Percentiles rank a stretch among this genome's conserved stretches.
These are phyloP conservation scores for Zoysia matrella DNA, from an alignment of 202 grass and related monocot genomes.

Conservation along the genomic window DNA sequence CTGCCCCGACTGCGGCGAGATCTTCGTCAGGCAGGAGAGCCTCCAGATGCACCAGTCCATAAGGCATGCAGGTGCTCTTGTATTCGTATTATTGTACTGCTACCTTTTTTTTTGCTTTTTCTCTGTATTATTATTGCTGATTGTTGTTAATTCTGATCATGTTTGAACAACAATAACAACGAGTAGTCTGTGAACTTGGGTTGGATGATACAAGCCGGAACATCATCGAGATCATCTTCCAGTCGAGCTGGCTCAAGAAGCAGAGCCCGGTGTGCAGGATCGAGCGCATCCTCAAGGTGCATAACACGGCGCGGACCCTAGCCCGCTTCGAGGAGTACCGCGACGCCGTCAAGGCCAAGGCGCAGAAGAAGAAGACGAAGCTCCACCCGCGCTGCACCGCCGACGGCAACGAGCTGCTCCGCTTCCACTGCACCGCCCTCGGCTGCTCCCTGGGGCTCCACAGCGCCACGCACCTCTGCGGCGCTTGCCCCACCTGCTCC, in stretches of 20 bases:
- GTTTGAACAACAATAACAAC: too few relatives aligned
- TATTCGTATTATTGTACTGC: too few relatives aligned
- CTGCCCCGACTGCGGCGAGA: conserved; percentile 88
- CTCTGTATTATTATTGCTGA: too few relatives aligned
- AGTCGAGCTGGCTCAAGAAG: conserved; percentile 96
- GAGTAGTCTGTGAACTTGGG: conserved; percentile 72
- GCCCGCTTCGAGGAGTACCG: conserved; percentile 84
- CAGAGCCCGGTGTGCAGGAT: conserved; percentile 71
- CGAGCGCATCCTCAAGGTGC: conserved; percentile 89
- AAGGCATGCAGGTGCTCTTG: conserved; percentile 67
- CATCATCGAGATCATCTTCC: conserved; percentile 98
- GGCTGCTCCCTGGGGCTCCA: conserved; percentile 64
- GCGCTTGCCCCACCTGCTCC: conserved; percentile 57
- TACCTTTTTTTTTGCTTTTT: too few relatives aligned
- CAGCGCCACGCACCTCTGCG: conserved; percentile 81
- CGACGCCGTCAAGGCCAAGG: conserved; percentile 75
- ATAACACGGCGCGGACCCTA: conserved; percentile 62
- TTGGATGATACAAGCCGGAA: conserved; percentile 86
- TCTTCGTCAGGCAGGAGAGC: conserved; percentile 70
- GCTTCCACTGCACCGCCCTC: conserved; percentile 80
- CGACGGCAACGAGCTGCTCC: conserved; percentile 41
- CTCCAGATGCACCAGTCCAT: conserved; percentile 76
- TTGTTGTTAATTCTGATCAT: too few relatives aligned
- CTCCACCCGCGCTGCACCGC: conserved; percentile 77
- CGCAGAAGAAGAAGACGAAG: background rate